phyloP scores from a whole-genome alignment of 1,139 yeast genomes.

The Trichomonascaceae sp. region DNA sequence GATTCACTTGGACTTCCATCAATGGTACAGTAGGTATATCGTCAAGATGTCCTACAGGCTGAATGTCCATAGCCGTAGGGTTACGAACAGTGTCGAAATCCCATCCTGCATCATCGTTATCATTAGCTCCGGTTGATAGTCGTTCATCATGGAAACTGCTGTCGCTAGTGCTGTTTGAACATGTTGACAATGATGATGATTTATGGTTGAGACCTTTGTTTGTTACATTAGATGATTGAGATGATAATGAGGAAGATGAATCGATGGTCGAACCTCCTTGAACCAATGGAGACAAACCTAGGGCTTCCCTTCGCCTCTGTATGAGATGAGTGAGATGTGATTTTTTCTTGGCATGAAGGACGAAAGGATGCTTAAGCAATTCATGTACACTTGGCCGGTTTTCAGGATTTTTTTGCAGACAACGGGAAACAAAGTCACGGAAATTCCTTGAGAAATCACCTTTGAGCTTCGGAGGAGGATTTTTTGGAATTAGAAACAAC shows the following conservation, averaged over 20 bases:
- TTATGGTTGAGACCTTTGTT: not conserved
- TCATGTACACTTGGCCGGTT: slow-evolving; percentile 52
- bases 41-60: slow-evolving; percentile 6
- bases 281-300: slow-evolving; percentile 16
- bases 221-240: not conserved
- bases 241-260: not conserved
- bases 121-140: slow-evolving; percentile 7
- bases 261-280: not conserved
- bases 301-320: slow-evolving; percentile 14
- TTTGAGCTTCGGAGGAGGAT: slow-evolving; percentile 43
- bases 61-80: slow-evolving; percentile 16
- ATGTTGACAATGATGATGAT: not conserved
- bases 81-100: slow-evolving; percentile 35
- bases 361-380: slow-evolving; percentile 56
- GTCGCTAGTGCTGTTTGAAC: not conserved
- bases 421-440: slow-evolving; percentile 57
- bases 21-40: slow-evolving; percentile 11
- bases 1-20: slow-evolving; percentile 8
- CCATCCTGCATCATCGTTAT: slow-evolving; percentile 33
- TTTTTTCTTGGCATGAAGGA: slow-evolving; percentile 41
- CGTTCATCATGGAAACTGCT: slow-evolving; percentile 4
- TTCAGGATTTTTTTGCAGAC: slow-evolving; percentile 58
- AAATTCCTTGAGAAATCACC: slow-evolving; percentile 45
- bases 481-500: slow-evolving; percentile 50
- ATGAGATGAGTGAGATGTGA: slow-evolving; percentile 30